Percentiles rank a stretch among this genome's conserved stretches.
These are phyloP conservation scores for Phytophthora cajani DNA, from an alignment of 352 stramenopile genomes.

Conservation along the genomic window DNA sequence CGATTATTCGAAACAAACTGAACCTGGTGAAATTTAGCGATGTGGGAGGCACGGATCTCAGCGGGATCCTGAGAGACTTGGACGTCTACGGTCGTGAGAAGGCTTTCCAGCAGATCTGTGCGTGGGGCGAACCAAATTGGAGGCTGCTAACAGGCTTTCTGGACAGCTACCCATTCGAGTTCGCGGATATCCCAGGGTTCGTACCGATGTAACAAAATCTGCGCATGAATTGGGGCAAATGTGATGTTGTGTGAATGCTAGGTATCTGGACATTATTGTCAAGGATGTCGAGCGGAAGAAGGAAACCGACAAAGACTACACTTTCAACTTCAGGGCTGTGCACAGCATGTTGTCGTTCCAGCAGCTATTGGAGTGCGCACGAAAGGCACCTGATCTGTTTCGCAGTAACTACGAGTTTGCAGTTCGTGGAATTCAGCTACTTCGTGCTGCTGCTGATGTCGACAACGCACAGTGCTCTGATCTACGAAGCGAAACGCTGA, in stretches of 20 bases:
- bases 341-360: constrained; percentile 45
- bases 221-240: not conserved
- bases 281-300: constrained; percentile 41
- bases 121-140: constrained; percentile 25
- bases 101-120: constrained; percentile 28
- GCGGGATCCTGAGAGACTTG: constrained; percentile 18
- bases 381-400: constrained; percentile 36
- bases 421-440: constrained; percentile 34
- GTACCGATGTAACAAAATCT: not conserved
- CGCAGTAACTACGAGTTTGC: constrained; percentile 40
- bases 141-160: constrained; percentile 47
- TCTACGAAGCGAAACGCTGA: constrained; percentile 14
- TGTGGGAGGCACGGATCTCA: not conserved
- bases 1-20: constrained; percentile 30
- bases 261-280: constrained; percentile 46
- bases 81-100: constrained; percentile 37
- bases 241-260: constrained; percentile 1
- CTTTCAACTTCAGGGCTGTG: constrained; percentile 44
- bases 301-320: constrained; percentile 13
- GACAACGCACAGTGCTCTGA: constrained; percentile 20
- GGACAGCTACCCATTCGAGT: constrained; percentile 48
- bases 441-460: constrained; percentile 27
- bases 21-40: constrained; percentile 13
- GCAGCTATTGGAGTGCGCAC: constrained; percentile 40
- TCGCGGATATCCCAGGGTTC: constrained; percentile 47